Evolutionary conservation across 106 monocot species (phyloP).

Genomic region (Allium fistulosum): DNA sequence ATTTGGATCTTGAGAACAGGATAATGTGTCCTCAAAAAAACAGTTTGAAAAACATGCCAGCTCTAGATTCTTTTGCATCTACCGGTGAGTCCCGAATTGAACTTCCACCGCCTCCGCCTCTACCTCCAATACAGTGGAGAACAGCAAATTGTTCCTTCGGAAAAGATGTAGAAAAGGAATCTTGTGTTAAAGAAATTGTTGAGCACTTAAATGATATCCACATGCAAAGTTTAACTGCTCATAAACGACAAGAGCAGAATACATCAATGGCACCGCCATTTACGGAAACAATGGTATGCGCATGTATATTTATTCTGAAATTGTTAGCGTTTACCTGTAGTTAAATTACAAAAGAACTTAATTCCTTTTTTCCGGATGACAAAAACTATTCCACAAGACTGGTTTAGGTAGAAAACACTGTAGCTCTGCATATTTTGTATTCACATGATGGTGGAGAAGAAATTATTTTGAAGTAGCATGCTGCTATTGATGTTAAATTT

Average conservation of each 20-base stretch:
- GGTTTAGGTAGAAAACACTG: background rate
- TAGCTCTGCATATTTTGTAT: too few species aligned
- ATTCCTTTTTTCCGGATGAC: too few species aligned
- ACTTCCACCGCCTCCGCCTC: constrained; percentile 70
- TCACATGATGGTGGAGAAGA: too few species aligned
- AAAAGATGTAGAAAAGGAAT: background rate
- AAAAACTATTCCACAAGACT: background rate
- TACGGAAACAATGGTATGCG: background rate
- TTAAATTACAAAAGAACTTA: background rate
- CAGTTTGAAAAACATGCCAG: constrained; percentile 26
- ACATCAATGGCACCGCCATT: background rate
- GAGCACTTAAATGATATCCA: constrained; percentile 1
- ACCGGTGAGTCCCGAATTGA: constrained; percentile 14
- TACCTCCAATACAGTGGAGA: constrained; percentile 87
- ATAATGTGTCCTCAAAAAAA: constrained; percentile 17
- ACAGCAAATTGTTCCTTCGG: constrained; percentile 16
- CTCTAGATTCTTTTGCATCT: constrained; percentile 25
- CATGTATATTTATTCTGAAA: background rate
- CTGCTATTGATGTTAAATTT: background rate
- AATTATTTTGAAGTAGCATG: too few species aligned
- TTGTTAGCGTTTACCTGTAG: background rate
- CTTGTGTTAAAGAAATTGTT: constrained; percentile 1
- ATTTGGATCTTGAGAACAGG: constrained; percentile 18
- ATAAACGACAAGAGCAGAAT: constrained; percentile 1
- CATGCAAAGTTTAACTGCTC: background rate